Evolutionary conservation across 2,329 filamentous ascomycete species (phyloP).

Genomic region (Xylaria multiplex): DNA sequence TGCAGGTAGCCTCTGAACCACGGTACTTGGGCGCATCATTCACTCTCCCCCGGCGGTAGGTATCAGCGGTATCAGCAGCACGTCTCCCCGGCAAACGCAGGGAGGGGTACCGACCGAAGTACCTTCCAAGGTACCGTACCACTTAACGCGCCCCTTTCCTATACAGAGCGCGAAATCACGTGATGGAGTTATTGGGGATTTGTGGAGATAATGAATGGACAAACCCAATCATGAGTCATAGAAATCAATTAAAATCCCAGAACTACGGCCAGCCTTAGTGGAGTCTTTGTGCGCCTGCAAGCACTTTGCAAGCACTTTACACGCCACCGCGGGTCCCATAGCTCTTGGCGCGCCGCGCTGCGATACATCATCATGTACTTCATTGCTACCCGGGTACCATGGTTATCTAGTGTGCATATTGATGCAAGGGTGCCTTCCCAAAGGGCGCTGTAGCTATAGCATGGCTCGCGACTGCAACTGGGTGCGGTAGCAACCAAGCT

Average conservation of each 20-base stretch:
- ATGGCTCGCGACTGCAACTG: no score
- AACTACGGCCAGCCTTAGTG: background rate
- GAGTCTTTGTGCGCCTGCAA: background rate
- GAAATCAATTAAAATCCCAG: constrained; percentile 26
- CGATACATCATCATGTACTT: no score
- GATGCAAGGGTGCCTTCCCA: no score
- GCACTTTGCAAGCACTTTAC: constrained; percentile 36
- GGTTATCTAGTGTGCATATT: no score
- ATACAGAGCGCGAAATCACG: constrained; percentile 35
- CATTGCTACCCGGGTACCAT: background rate
- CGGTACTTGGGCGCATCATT: background rate
- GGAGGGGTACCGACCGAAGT: constrained; percentile 22
- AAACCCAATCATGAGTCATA: constrained; percentile 22
- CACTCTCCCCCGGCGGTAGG: background rate
- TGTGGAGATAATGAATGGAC: background rate
- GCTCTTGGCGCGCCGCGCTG: no score
- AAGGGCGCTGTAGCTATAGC: no score
- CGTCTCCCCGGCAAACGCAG: background rate
- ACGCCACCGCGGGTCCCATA: background rate
- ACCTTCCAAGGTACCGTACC: constrained; percentile 6
- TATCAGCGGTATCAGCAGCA: background rate
- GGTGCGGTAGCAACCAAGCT: no score
- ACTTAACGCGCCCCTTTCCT: constrained; percentile 27
- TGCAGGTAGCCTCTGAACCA: background rate
- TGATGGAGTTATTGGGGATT: constrained; percentile 2